Conservation (phyloP, 495 filamentous ascomycete species). For the Sphaerosporella brunnea region DNA sequence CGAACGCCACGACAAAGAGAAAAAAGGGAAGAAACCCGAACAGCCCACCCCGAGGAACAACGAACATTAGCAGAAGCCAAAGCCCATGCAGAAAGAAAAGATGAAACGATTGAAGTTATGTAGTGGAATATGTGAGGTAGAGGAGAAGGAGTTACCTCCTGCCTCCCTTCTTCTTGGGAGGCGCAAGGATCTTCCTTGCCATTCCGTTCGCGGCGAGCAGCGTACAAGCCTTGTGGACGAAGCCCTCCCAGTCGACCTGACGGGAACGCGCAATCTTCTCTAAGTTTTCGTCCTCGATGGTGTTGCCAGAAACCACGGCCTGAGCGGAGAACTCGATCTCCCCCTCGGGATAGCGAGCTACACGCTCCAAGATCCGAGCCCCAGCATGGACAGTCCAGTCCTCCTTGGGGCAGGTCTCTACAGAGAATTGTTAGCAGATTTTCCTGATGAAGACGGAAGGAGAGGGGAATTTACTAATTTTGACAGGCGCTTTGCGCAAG, state of each 20-base stretch:
- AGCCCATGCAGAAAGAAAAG: too few species aligned
- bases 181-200: too few species aligned
- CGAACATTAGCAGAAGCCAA: too few species aligned
- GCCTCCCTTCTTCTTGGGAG: too few species aligned
- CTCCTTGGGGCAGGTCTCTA: constrained; percentile 11
- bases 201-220: not conserved
- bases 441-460: not conserved
- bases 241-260: not conserved
- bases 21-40: too few species aligned
- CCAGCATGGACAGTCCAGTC: constrained; percentile 15
- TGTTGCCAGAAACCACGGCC: constrained; percentile 20
- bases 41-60: too few species aligned
- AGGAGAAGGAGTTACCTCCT: too few species aligned
- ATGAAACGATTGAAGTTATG: too few species aligned
- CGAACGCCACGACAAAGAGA: too few species aligned
- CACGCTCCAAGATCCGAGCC: constrained; percentile 13
- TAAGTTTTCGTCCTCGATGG: constrained; percentile 1
- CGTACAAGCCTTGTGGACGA: not conserved
- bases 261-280: not conserved
- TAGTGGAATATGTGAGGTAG: too few species aligned
- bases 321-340: constrained; percentile 22
- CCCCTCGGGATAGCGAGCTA: constrained; percentile 15
- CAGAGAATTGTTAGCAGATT: not conserved
- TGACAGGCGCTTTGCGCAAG: constrained; percentile 52
- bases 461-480: constrained; percentile 38